These are phyloP conservation scores for Termitomyces sp. DNA, from an alignment of 768 basidiomycete species.

Conservation along the genomic window DNA sequence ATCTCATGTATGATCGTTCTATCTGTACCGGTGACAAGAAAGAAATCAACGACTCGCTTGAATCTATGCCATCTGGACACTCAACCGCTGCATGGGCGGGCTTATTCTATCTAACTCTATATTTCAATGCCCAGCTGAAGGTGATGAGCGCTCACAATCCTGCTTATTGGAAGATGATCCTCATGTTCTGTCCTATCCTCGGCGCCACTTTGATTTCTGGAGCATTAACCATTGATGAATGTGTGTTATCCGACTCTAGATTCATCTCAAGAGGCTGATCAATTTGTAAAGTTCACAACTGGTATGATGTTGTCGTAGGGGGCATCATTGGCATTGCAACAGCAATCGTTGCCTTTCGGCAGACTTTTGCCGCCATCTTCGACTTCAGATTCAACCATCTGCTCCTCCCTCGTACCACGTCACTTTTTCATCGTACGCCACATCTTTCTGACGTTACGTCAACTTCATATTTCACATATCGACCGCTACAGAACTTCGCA, in stretches of 20 bases:
- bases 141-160: constrained; percentile 54
- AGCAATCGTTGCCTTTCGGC: constrained; percentile 47
- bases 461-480: constrained; percentile 30
- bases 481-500: constrained; percentile 19
- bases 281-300: constrained; percentile 36
- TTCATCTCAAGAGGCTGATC: neutral
- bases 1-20: constrained; percentile 44
- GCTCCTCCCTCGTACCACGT: constrained; percentile 45
- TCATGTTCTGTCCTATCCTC: constrained; percentile 48
- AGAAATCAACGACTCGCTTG: constrained; percentile 32
- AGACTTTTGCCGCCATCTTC: constrained; percentile 40
- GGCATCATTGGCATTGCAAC: constrained; percentile 41
- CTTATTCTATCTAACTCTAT: constrained; percentile 37
- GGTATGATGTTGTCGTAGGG: constrained; percentile 48
- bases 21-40: constrained; percentile 53
- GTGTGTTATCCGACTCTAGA: constrained; percentile 20
- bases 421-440: constrained; percentile 32
- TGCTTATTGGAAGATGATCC: constrained; percentile 59
- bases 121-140: constrained; percentile 53
- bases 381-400: constrained; percentile 59
- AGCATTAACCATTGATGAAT: constrained; percentile 51
- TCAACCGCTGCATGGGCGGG: constrained; percentile 51
- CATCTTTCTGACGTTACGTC: constrained; percentile 15
- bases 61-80: constrained; percentile 51
- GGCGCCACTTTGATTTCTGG: constrained; percentile 37